phyloP scores from a whole-genome alignment of 495 filamentous ascomycete genomes.

The Hypoxylon subgilvum region DNA sequence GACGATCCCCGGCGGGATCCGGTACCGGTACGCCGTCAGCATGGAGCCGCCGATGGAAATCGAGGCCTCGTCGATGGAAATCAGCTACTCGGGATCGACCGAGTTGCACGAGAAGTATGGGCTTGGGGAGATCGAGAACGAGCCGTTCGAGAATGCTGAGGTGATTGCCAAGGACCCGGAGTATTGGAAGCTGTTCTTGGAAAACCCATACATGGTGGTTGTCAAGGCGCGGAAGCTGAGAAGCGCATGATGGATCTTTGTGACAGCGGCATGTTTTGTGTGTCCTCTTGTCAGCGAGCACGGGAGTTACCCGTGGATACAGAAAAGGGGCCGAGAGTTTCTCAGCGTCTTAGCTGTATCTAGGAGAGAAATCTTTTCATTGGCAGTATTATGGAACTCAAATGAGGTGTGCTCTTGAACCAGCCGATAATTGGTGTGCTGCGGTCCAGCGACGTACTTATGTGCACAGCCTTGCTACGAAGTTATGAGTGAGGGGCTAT shows the following conservation, averaged over 20 bases:
- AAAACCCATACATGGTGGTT: constrained; percentile 31
- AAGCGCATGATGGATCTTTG: neutral
- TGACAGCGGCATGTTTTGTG: neutral
- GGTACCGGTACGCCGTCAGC: constrained; percentile 4
- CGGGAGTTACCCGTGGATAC: too few species aligned
- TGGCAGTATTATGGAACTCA: too few species aligned
- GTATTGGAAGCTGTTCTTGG: constrained; percentile 38
- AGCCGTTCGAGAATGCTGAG: constrained; percentile 24
- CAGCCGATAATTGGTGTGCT: neutral
- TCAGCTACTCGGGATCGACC: constrained; percentile 21
- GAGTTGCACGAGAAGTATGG: constrained; percentile 33
- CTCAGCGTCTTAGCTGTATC: too few species aligned
- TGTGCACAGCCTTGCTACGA: too few species aligned
- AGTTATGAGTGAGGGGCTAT: too few species aligned
- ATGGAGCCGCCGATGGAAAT: constrained; percentile 22
- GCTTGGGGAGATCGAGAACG: constrained; percentile 24
- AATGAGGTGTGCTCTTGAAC: too few species aligned
- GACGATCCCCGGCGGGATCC: constrained; percentile 34
- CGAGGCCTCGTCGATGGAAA: constrained; percentile 17
- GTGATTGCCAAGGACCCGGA: constrained; percentile 31
- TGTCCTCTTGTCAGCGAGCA: too few species aligned
- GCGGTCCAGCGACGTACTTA: too few species aligned
- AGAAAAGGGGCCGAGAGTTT: too few species aligned
- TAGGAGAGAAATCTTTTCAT: too few species aligned
- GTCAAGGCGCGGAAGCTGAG: constrained; percentile 14